Evolutionary conservation across 345 rosid genomes (phyloP), one percentile per base, ranked within the genome.

Genomic region (Populus davidiana): DNA sequence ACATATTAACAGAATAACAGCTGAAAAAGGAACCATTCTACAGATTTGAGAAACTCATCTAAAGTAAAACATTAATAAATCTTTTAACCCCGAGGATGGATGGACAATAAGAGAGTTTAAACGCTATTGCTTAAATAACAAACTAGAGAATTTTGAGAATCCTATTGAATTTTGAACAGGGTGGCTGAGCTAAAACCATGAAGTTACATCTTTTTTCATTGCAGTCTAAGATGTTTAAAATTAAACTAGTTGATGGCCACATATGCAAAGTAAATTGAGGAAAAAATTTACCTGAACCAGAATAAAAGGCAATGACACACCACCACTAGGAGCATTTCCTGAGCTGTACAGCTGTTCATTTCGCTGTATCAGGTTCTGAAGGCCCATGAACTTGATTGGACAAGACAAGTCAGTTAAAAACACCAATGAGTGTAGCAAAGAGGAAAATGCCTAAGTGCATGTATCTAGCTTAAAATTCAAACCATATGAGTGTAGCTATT

Each of bases 261-360:
- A 16, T 27, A 62, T 56, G 39, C 69, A 68, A 65, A 29, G 21
- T 77, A 78, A 69, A 25, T 66, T 43, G 35, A 23, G 29, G 80
- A 77, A 63, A 73, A 74, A 44, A 23, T 74, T 84, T 88, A 96
- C 99, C 97, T 96, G 99, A 74, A 96, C 99, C 79, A 96, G 86
- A 82, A 96, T 96, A 81, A 96, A 96, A 7, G 99, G 99, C 82
- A 96, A 91, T 56, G 98, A 93, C 79, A 96, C 96, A 56, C 93
- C 98, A 31, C 96, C 97, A 54, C 82, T 88, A 27, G 97, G 97
- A 82, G 92, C 89, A 84, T 91, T 86, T 77, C 87, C 99, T 3
- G 96, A 85, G 85, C 91, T 84, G 82, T 88, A 91, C 56, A 92
- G 83, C 71, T 87, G 96, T 84, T 94, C 94, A 76, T 96, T 96